Evolutionary conservation across 1,284 basidiomycete genomes (phyloP).

Genomic region (Cryptococcus sp.): DNA sequence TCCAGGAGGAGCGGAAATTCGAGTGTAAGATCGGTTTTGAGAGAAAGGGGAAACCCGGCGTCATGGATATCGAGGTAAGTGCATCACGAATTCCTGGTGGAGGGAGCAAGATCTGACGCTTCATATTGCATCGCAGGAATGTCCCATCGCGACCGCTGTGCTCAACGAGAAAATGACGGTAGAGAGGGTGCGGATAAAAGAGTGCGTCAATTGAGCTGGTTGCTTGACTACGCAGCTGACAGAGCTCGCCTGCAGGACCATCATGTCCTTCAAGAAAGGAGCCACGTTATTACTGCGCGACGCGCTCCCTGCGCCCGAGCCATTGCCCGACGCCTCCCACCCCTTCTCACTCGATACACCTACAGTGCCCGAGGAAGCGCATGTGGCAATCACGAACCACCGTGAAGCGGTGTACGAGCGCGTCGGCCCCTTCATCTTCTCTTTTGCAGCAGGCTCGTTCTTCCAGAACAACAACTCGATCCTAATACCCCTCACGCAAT

Average conservation of each 20-base stretch:
- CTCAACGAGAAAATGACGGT: conserved; percentile 70
- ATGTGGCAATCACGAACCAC: conserved; percentile 81
- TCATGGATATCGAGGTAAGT: conserved; percentile 90
- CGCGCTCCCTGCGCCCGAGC: conserved; percentile 60
- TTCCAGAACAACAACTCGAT: conserved; percentile 99
- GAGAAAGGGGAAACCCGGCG: conserved; percentile 68
- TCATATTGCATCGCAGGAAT: conserved; percentile 63
- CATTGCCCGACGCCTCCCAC: conserved; percentile 33
- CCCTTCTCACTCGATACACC: conserved; percentile 30
- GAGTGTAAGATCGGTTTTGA: conserved; percentile 76
- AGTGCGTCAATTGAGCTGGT: conserved; percentile 57
- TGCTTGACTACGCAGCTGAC: background rate
- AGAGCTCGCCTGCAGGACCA: conserved; percentile 60
- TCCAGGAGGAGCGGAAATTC: conserved; percentile 27
- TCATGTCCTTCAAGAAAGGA: conserved; percentile 79
- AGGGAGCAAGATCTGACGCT: background rate
- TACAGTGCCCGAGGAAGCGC: conserved; percentile 56
- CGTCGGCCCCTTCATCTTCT: conserved; percentile 78
- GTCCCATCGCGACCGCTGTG: conserved; percentile 83
- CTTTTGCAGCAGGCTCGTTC: conserved; percentile 86
- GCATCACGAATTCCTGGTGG: background rate
- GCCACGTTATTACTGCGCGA: conserved; percentile 91
- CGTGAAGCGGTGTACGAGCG: conserved; percentile 78
- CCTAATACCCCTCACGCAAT: conserved; percentile 75
- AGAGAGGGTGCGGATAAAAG: conserved; percentile 68